Evolutionary conservation across 2,329 filamentous ascomycete genomes (phyloP), one percentile per base, ranked within the genome.

Genomic region (Claviceps maximensis): DNA sequence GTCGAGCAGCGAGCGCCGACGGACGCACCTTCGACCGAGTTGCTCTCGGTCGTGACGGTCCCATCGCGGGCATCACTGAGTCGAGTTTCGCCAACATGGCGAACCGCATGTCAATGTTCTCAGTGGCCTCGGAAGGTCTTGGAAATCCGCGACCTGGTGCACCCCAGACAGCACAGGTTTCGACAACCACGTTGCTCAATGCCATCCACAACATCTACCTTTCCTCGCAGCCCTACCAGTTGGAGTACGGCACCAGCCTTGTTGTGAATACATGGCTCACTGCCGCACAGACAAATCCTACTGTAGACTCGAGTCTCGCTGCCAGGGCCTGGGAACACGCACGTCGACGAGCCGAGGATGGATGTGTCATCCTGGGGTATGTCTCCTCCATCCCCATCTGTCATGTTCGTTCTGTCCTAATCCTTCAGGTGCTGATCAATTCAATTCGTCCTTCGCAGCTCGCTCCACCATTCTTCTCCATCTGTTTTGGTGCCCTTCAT

Each of bases 241-340:
- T 98, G 47, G 93, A 98, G 69, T 84, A 89, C 48, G 89, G 88
- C 59, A 93, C 90, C 38, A 95, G 89, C 66, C 69, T 97, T 41
- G 90, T 93, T 0, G 89, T 97, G 59, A 97, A 97, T 71, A 96
- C 89, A 54, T 96, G 90, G 90, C 78, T 93, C 51, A 95, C 88
- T 3, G 87, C 88, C 19, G 77, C 81, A 29, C 86, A 86, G 59
- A 72, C 79, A 25, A 81, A 84, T 41, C 76, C 80, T 2, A 89
- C 87, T 8, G 80, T 97, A 44, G 93, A 98, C 69, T 71, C 79
- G 44, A 80, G 86, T 23, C 71, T 98, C 50, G 87, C 87, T 17
- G 76, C 81, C 51, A 82, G 88, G 65, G 89, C 90, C 2, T 98
- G 93, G 91, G 93, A 98, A 71, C 93, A 98, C 74, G 91, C 93